Evolutionary conservation across 768 basidiomycete genomes (phyloP), one percentile per base, ranked within the genome.

Genomic region (Grammothele lineata): DNA sequence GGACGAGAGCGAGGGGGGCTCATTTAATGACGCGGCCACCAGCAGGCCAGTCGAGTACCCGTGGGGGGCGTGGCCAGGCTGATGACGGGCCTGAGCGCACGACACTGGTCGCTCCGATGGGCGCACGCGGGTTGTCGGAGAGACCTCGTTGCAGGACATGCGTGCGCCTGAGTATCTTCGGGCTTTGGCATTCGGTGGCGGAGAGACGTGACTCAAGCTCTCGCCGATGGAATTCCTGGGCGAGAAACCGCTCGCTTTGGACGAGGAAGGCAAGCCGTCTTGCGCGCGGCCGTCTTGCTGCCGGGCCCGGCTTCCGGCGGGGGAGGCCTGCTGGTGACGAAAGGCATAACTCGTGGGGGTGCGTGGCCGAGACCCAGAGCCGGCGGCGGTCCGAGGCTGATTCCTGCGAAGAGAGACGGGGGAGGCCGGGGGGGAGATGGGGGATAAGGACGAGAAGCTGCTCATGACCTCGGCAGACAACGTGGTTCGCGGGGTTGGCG

Each of bases 401-500:
- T 45, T 36, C 43, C 38, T 43, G 18, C 47, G 32, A 15, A 54
- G 36, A 6, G 59, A 36, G 22, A n/a, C 18, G 19, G 56, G 47
- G 30, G 50, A 45, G 43, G 48, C 27, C 8, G 27, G 8, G 27
- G 27, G 27, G 48, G 37, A 51, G 52, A 48, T 48, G 40, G 55
- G 45, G 48, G 51, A 55, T 45, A 48, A 48, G 35, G 27, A 14
- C 8, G 53, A 48, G 48, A 50, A 44, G 47, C 51, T 57, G 50
- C 53, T 53, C 60, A 58, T 61, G 39, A 43, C 57, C 48, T 47
- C 51, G 43, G 50, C 47, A 37, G 48, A 14, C 27, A 44, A 46
- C 44, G 54, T 46, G 56, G 47, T 57, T 56, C 57, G 59, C 57
- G 55, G 60, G 50, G 56, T 53, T 54, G 26, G 48, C 47, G 54